Evolutionary conservation across 2,329 filamentous ascomycete genomes (phyloP), one percentile per base, ranked within the genome.

Genomic region (Verticillium tricorpus): DNA sequence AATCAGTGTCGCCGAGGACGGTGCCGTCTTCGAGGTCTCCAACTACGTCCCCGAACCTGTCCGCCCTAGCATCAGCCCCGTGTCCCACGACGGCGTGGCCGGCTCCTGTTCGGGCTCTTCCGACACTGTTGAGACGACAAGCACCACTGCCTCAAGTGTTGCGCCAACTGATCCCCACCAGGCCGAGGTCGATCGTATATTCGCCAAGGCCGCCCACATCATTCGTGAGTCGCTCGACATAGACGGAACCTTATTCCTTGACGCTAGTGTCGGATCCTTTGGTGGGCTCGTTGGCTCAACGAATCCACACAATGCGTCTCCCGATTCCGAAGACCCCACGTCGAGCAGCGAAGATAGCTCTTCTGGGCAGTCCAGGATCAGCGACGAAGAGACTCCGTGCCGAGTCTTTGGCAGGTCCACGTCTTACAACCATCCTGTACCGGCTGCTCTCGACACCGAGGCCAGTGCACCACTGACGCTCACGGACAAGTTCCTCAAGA

Each of bases 171-270:
- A 66, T 22, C 64, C 64, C 5, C 64, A 61, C 22, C 22, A 65
- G 45, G 60, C 45, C 15, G 64, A 62, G 19, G 58, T 64, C 5
- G 58, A 62, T 40, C 61, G 68, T 5, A 66, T 80, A 2, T 80
- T 81, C 57, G 74, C 75, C 0, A 78, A 76, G 25, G 81, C 80
- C 11, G 76, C 80, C 14, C 74, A 74, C 25, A 70, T 82, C 2
- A 71, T 82, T 8, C 68, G 76, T 1, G 71, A 80, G 34, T 75
- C 77, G 0, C 68, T 82, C 4, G 75, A 77, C 15, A 71, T 76
- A 0, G 64, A 66, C 5, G 64, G 64, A 4, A 60, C 60, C 3
- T 31, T 66, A 3, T 66, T 66, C 32, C 62, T 65, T 1, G 65
- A 66, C 34, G 65, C 65, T 1, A 69, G 65, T n/a, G 67, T 73